Evolutionary conservation across 371 early-diverging fungal genomes (phyloP), one percentile per base, ranked within the genome.

Genomic region (Mucor velutinosus): DNA sequence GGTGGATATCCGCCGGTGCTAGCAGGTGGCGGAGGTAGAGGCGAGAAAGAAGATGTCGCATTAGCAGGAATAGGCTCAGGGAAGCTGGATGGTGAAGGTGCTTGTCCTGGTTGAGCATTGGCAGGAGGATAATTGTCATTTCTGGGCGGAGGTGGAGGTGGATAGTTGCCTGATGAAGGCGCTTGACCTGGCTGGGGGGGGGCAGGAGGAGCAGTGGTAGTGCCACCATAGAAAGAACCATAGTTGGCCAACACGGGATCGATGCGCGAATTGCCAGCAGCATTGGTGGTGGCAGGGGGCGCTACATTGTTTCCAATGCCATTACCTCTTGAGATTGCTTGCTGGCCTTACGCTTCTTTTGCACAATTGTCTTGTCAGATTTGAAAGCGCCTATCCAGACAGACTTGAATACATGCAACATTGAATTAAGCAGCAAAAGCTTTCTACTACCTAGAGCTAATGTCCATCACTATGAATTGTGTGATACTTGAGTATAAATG

Each of bases 351-450:
- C 73, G 69, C 47, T 79, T 79, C 57, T 80, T 83, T 57, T 83
- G 83, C 7, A 80, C 76, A 65, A 83, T 77, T 15, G 68, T 70
- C 51, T 80, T 83, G 41, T 83, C 80, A 51, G 77, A 80, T 60
- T 73, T 83, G 45, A 83, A 83, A 15, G 80, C 79, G 53, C 83
- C 83, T 83, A 57, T 4, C 25, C 35, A 35, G 25, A 56, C 3
- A 19, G 23, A 2, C 4, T 39, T 65, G 21, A 57, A n/a, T n/a
- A n/a, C 29, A 37, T 17, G 37, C 8, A 37, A 35, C 21, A 30
- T 58, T 15, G 11, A 53, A 19, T 43, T 7, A 15, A 66, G 19
- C n/a, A n/a, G n/a, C n/a, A n/a, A n/a, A n/a, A n/a, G n/a, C n/a
- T n/a, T 57, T 14, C 39, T 17, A 47, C 19, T 57, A 74, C 78